These are phyloP conservation scores for Cryoendolithus antarcticus DNA, from an alignment of 2,329 filamentous ascomycete genomes.

Conservation along the genomic window DNA sequence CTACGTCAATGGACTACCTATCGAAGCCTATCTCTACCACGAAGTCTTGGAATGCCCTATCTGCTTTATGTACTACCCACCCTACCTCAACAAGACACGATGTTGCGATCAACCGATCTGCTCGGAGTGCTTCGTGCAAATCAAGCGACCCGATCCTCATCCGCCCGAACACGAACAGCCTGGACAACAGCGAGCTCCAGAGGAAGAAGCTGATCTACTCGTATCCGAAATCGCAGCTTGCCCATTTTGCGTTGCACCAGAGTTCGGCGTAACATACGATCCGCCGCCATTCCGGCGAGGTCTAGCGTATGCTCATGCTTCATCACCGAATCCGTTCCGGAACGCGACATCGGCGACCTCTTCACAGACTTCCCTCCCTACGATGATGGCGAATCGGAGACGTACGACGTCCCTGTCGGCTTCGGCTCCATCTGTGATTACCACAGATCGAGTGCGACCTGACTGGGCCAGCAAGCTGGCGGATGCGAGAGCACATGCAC, in stretches of 20 bases:
- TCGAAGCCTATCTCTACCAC: conserved; percentile 91
- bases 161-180: conserved; percentile 54
- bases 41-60: conserved; percentile 85
- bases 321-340: conserved; percentile 37
- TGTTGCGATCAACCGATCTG: conserved; percentile 96
- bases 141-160: conserved; percentile 86
- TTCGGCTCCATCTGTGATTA: conserved; percentile 73
- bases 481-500: conserved; percentile 70
- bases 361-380: conserved; percentile 39
- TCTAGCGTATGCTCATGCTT: conserved; percentile 47
- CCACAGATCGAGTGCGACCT: conserved; percentile 84
- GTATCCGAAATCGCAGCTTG: conserved; percentile 86
- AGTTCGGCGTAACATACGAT: conserved; percentile 93
- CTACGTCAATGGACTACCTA: conserved; percentile 83
- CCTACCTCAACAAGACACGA: conserved; percentile 83
- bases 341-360: conserved; percentile 62
- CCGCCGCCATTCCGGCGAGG: conserved; percentile 80
- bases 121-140: conserved; percentile 97
- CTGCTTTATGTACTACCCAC: conserved; percentile 91
- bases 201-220: conserved; percentile 49
- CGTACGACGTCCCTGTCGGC: conserved; percentile 64
- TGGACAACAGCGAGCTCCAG: conserved; percentile 20
- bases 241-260: conserved; percentile 87
- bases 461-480: conserved; percentile 90
- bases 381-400: conserved; percentile 31